phyloP scores from a whole-genome alignment of 2,329 filamentous ascomycete species.

The Ascochyta koolunga region DNA sequence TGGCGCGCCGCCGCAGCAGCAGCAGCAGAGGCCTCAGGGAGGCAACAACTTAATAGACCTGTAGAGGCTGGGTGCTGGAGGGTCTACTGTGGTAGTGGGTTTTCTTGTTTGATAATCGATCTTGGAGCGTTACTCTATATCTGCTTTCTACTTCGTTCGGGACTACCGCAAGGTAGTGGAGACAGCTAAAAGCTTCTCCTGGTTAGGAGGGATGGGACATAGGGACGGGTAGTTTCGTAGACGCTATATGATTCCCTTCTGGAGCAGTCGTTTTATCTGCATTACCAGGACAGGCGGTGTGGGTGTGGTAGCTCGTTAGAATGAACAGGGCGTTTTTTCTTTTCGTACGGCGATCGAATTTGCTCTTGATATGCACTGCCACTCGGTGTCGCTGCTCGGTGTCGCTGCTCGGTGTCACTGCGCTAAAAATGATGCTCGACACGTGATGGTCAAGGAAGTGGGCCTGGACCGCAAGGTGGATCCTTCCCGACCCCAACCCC shows the following conservation, averaged over 20 bases:
- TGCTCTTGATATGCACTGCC: background rate
- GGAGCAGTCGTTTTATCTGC: conserved; percentile 16
- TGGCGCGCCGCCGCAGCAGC: conserved; percentile 52
- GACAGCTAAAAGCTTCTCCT: conserved; percentile 23
- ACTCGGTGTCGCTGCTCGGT: too few species aligned
- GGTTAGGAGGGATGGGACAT: conserved; percentile 6
- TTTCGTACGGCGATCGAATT: background rate
- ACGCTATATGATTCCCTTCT: conserved; percentile 25
- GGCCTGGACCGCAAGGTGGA: conserved; percentile 1
- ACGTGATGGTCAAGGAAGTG: background rate
- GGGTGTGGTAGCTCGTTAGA: background rate
- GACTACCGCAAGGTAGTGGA: conserved; percentile 15
- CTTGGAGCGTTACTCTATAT: conserved; percentile 21
- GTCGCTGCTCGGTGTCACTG: background rate
- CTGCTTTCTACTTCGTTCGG: conserved; percentile 18
- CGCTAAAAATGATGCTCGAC: background rate
- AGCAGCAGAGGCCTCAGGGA: conserved; percentile 51
- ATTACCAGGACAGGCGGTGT: conserved; percentile 12
- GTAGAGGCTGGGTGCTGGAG: conserved; percentile 32
- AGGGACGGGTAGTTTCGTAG: conserved; percentile 16
- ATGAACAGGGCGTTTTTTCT: background rate
- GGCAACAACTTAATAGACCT: conserved; percentile 68
- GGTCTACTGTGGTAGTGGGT: background rate
- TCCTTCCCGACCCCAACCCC: conserved; percentile 16
- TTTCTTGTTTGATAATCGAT: conserved; percentile 32